Evolutionary conservation across 805 yeast species (phyloP), one percentile per base, ranked within the genome.

Genomic region (Ogataea neopini): DNA sequence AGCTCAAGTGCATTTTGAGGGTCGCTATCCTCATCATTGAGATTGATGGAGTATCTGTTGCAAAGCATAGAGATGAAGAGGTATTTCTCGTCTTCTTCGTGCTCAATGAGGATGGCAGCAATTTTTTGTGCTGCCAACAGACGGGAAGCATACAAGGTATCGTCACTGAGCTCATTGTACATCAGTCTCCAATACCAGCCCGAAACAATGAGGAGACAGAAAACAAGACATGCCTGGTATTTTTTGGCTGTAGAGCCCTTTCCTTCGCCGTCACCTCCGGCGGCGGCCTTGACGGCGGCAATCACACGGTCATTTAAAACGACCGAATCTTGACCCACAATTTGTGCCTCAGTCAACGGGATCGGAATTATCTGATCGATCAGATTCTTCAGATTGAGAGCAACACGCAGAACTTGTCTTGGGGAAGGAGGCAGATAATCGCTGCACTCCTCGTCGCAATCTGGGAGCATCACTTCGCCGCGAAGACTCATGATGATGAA

Each of bases 1-100:
- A 88, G 65, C 62, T 89, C 97, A 52, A 89, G 68, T 0, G 90
- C 96, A 66, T 80, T 84, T n/a, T 76, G 67, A 0, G 96, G 92
- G 4, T 63, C 72, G 1, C 81, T 66, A 54, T 84, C 90, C 23
- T 62, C 73, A 40, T 80, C 86, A 55, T 82, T 77, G 40, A 86
- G 72, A 53, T 77, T 79, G 54, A 88, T 81, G 20, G 79, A 71
- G 67, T 82, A 89, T 25, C 95, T 72, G 58, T 83, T 90, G 61
- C 92, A 84, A 17, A 89, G 72, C 83, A 89, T 77, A 23, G 84
- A 83, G 57, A 86, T 74, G 60, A 88, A 86, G 53, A 88, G 68
- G 60, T 80, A 81, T 46, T 76, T 75, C 51, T 80, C 84, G 48
- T 80, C 80, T 47, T 60, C 50, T 58, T 83, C 83, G 8, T 69